These are phyloP conservation scores for Penicillium frequentans DNA, from an alignment of 2,329 filamentous ascomycete genomes.

Conservation along the genomic window DNA sequence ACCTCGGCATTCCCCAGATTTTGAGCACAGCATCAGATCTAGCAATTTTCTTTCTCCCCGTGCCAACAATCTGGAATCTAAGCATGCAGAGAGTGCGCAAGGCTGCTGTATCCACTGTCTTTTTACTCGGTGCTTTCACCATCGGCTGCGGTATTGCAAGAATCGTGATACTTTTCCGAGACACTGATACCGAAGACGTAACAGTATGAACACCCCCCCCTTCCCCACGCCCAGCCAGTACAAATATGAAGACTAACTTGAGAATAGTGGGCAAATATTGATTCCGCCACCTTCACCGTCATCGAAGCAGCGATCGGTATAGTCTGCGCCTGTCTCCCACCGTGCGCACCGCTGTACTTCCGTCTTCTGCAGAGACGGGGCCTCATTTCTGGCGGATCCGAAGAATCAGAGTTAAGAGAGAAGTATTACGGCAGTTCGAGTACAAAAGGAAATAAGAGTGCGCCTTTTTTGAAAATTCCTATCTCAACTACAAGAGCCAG, in stretches of 20 bases:
- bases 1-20: neutral
- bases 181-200: neutral
- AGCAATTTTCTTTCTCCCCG: neutral
- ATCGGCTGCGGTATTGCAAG: neutral
- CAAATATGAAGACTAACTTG: neutral
- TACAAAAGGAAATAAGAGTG: neutral
- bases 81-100: neutral
- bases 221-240: neutral
- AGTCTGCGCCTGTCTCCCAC: neutral
- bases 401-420: neutral
- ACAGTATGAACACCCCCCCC: neutral
- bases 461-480: neutral
- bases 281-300: neutral
- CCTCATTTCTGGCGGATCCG: neutral
- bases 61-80: neutral
- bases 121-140: neutral
- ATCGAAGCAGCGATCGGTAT: neutral
- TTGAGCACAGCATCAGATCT: slow-evolving; percentile 2
- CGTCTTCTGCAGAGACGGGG: neutral
- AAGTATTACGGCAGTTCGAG: neutral
- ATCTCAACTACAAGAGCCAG: neutral
- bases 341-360: neutral
- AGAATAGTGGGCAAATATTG: neutral
- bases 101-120: neutral
- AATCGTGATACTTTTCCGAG: neutral